These are phyloP conservation scores for Leccinellum luteum DNA, from an alignment of 768 basidiomycete species.

Conservation along the genomic window DNA sequence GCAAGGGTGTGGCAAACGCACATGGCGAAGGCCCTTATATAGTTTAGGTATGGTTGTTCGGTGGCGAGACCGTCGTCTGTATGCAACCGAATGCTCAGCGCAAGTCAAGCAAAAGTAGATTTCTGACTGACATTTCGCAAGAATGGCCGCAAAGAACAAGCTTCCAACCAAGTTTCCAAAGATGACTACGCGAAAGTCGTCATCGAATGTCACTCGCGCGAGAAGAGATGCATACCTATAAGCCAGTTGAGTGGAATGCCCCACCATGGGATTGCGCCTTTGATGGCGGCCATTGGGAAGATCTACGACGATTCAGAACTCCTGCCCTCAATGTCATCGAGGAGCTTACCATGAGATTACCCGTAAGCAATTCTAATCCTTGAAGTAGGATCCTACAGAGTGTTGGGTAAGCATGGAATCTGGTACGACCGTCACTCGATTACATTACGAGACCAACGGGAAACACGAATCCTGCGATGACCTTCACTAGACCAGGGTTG, in stretches of 20 bases:
- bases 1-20: slow-evolving; percentile 29
- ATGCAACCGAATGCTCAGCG: slow-evolving; percentile 1
- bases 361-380: slow-evolving; percentile 68
- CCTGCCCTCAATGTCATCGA: background rate
- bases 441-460: slow-evolving; percentile 78
- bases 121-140: slow-evolving; percentile 54
- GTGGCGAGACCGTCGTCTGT: slow-evolving; percentile 62
- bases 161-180: slow-evolving; percentile 71
- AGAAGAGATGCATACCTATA: slow-evolving; percentile 44
- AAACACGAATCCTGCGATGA: slow-evolving; percentile 67
- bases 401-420: background rate
- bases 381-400: slow-evolving; percentile 63
- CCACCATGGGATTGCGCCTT: slow-evolving; percentile 67
- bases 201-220: background rate
- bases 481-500: slow-evolving; percentile 67
- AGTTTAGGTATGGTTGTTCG: slow-evolving; percentile 53
- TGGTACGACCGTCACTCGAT: slow-evolving; percentile 6
- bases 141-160: slow-evolving; percentile 66
- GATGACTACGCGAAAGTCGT: slow-evolving; percentile 41
- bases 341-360: slow-evolving; percentile 65
- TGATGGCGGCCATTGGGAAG: slow-evolving; percentile 69
- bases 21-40: slow-evolving; percentile 55
- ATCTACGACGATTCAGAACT: slow-evolving; percentile 36
- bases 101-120: background rate
- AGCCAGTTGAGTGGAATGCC: slow-evolving; percentile 64